Conservation (phyloP, 2,329 filamentous ascomycete species). For the Ceratocystis albifundus region DNA sequence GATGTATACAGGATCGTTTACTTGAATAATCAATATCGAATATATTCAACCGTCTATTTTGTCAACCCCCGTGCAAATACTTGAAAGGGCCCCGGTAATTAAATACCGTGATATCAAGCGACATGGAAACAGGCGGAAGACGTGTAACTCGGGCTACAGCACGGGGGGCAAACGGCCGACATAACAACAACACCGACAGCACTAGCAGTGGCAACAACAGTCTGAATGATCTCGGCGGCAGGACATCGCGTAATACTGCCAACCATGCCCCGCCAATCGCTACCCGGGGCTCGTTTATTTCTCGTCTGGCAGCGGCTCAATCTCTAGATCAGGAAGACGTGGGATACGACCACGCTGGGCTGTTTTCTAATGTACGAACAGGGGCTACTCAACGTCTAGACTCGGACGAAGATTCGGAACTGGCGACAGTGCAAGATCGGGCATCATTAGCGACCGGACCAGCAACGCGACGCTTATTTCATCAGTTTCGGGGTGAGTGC, state of each 20-base stretch:
- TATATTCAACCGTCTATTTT: background rate
- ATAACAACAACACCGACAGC: background rate
- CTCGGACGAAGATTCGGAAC: constrained; percentile 14
- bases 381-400: constrained; percentile 1
- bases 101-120: background rate
- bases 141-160: constrained; percentile 17
- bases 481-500: constrained; percentile 19
- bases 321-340: background rate
- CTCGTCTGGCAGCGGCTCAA: constrained; percentile 13
- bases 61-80: background rate
- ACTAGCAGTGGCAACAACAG: constrained; percentile 2
- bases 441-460: background rate
- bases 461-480: constrained; percentile 17
- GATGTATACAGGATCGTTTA: no score
- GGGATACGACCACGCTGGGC: constrained; percentile 6
- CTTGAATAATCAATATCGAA: no score
- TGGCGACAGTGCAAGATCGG: constrained; percentile 2
- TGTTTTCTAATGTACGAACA: constrained; percentile 1
- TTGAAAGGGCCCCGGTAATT: background rate
- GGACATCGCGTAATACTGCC: background rate
- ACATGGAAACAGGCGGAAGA: constrained; percentile 2
- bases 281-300: constrained; percentile 12
- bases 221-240: background rate
- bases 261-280: background rate
- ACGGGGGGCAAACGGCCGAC: background rate